These are phyloP conservation scores for Dillenia suffruticosa DNA, from an alignment of 164 flowering plant species.

Conservation along the genomic window DNA sequence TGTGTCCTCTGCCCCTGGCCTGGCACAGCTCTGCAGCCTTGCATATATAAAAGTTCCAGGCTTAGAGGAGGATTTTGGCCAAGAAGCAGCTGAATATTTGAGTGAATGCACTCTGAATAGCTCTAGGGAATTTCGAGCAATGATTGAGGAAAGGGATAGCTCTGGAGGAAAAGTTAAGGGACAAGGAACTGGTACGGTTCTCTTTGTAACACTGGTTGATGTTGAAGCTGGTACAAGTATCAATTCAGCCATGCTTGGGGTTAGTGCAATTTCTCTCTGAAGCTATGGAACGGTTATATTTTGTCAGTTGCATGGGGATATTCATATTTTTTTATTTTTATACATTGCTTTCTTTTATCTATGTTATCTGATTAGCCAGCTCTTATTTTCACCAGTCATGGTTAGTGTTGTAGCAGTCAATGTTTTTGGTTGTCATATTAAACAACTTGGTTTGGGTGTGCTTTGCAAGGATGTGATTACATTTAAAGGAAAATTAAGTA, in stretches of 20 bases:
- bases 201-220: slow-evolving; percentile 63
- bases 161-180: slow-evolving; percentile 94
- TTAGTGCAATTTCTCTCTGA: slow-evolving; percentile 14
- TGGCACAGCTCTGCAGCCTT: slow-evolving; percentile 90
- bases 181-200: slow-evolving; percentile 86
- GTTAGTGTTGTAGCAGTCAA: background rate
- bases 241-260: slow-evolving; percentile 85
- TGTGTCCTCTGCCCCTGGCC: slow-evolving; percentile 63
- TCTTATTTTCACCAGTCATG: background rate
- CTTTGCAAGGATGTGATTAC: no score
- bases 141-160: slow-evolving; percentile 75
- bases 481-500: no score
- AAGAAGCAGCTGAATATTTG: slow-evolving; percentile 78
- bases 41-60: slow-evolving; percentile 80
- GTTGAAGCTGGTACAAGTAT: slow-evolving; percentile 64
- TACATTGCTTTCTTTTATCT: background rate
- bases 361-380: background rate
- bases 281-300: background rate
- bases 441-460: no score
- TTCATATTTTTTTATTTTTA: background rate
- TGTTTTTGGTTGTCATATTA: no score
- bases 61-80: slow-evolving; percentile 83
- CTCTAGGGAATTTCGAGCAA: slow-evolving; percentile 61
- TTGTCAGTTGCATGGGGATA: background rate
- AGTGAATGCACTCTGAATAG: slow-evolving; percentile 49